Conservation (phyloP, 2,329 filamentous ascomycete genomes). For the Tolypocladium tundrense region DNA sequence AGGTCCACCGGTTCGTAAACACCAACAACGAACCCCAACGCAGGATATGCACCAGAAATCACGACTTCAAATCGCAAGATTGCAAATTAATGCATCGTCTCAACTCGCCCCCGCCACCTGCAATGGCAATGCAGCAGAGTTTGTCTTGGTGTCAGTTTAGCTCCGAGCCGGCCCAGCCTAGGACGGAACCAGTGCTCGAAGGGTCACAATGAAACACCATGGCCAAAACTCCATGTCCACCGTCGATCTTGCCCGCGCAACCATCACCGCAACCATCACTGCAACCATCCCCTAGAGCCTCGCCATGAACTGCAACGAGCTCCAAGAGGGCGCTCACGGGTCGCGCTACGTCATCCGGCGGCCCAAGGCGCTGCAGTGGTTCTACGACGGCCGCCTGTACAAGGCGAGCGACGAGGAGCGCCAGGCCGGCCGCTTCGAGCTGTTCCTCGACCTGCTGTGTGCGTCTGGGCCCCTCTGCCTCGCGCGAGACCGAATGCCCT, state of each 20-base stretch:
- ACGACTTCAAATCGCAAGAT: not conserved
- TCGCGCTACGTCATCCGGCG: slow-evolving; percentile 25
- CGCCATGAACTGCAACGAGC: slow-evolving; percentile 26
- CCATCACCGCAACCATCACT: not conserved
- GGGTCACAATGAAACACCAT: not conserved
- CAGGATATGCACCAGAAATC: not conserved
- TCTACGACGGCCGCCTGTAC: slow-evolving; percentile 28
- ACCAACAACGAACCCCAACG: not conserved
- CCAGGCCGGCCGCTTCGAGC: slow-evolving; percentile 34
- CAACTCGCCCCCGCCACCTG: too few relatives aligned
- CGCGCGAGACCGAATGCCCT: not conserved
- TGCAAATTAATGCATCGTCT: not conserved
- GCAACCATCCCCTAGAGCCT: not conserved
- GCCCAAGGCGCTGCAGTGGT: slow-evolving; percentile 33
- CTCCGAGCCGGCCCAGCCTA: not conserved
- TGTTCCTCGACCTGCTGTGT: slow-evolving; percentile 39
- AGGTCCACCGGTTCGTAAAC: not conserved
- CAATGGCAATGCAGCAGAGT: not conserved
- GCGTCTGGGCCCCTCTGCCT: slow-evolving; percentile 2
- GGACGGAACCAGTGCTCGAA: not conserved
- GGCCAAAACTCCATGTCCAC: not conserved
- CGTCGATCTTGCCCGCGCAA: not conserved
- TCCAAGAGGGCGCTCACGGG: slow-evolving; percentile 18
- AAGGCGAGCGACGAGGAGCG: slow-evolving; percentile 33
- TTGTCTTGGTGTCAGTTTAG: not conserved